Conservation (phyloP, 352 stramenopile species). For the Phytopythium delawarense region DNA sequence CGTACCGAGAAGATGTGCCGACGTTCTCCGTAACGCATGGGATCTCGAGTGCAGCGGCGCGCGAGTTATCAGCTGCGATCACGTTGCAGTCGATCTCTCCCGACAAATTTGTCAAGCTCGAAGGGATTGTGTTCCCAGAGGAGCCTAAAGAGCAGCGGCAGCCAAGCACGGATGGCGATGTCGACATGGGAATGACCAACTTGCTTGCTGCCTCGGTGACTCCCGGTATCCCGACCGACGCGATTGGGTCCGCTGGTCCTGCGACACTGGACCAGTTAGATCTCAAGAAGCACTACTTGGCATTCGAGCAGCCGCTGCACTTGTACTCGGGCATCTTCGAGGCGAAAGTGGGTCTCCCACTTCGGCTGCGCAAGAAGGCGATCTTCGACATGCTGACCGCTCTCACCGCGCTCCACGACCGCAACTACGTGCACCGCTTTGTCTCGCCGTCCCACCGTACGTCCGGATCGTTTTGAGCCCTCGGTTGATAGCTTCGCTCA, state of each 20-base stretch:
- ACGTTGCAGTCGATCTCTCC: slow-evolving; percentile 38
- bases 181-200: slow-evolving; percentile 35
- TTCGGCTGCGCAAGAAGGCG: slow-evolving; percentile 50
- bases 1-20: slow-evolving; percentile 57
- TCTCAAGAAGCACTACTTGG: slow-evolving; percentile 59
- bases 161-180: slow-evolving; percentile 5
- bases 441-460: slow-evolving; percentile 57
- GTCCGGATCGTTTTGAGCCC: slow-evolving; percentile 3
- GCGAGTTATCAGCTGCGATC: slow-evolving; percentile 47
- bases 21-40: slow-evolving; percentile 45
- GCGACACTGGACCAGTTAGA: slow-evolving; percentile 33
- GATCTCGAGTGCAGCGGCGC: slow-evolving; percentile 48
- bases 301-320: slow-evolving; percentile 77
- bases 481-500: neutral
- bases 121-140: slow-evolving; percentile 71
- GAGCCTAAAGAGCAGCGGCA: slow-evolving; percentile 26
- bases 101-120: slow-evolving; percentile 49
- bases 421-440: slow-evolving; percentile 73
- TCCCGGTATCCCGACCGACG: slow-evolving; percentile 17
- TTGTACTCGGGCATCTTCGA: slow-evolving; percentile 75
- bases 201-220: slow-evolving; percentile 16
- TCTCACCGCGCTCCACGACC: slow-evolving; percentile 60
- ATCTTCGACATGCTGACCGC: slow-evolving; percentile 71
- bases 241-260: slow-evolving; percentile 23
- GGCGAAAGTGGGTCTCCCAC: slow-evolving; percentile 37